Conservation (phyloP, 805 yeast species). For the Cyberlindnera saturnus region DNA sequence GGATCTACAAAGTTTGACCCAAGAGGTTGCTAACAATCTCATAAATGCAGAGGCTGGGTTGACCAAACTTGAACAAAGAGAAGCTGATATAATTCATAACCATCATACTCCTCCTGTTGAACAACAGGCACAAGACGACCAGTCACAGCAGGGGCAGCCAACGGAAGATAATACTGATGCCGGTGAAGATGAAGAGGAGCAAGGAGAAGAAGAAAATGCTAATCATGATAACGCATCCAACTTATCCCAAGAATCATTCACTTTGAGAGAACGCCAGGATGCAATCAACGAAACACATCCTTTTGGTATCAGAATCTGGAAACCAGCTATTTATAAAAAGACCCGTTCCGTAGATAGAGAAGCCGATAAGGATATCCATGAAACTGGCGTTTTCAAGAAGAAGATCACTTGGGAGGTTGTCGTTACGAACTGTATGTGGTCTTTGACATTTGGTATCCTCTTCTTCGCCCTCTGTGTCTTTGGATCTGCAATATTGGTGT, state of each 20-base stretch:
- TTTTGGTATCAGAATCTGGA: constrained; percentile 97
- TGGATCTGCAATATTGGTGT: constrained; percentile 38
- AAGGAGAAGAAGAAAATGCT: constrained; percentile 7
- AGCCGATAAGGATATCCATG: constrained; percentile 93
- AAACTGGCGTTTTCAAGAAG: constrained; percentile 37
- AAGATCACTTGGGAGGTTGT: constrained; percentile 55
- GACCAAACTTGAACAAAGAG: constrained; percentile 20
- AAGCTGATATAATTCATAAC: constrained; percentile 17
- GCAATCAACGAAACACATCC: constrained; percentile 97
- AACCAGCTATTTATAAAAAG: constrained; percentile 93
- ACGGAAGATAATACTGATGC: not conserved
- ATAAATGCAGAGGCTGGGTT: constrained; percentile 22
- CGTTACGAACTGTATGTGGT: constrained; percentile 70
- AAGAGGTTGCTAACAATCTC: constrained; percentile 15
- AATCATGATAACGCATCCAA: constrained; percentile 31
- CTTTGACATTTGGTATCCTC: constrained; percentile 62
- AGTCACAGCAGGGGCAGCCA: constrained; percentile 1
- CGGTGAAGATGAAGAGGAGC: not conserved
- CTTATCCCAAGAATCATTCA: constrained; percentile 71
- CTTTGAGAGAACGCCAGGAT: constrained; percentile 86
- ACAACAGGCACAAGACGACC: constrained; percentile 3
- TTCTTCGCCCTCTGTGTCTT: constrained; percentile 47
- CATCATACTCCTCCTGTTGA: constrained; percentile 8
- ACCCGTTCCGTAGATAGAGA: constrained; percentile 83
- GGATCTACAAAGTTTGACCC: constrained; percentile 11